A percentile compares a stretch with the other conserved stretches of the same genome.
phyloP scores from a whole-genome alignment of 345 rosid species.

The Noccaea bulbosa region DNA sequence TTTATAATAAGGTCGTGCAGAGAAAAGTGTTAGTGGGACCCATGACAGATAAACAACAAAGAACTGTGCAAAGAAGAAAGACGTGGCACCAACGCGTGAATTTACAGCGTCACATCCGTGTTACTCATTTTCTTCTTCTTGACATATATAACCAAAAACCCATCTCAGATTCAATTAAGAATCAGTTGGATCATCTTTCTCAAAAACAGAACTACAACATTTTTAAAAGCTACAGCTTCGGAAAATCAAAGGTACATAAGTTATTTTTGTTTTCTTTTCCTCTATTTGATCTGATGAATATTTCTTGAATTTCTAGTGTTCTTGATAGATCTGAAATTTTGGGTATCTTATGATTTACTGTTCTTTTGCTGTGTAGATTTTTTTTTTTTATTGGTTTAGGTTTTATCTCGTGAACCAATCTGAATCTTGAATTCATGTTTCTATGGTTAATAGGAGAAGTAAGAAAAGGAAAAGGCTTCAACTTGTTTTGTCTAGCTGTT shows the following conservation, averaged over 20 bases:
- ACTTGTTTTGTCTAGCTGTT: neutral
- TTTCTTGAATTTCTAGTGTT: neutral
- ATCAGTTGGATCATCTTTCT: neutral
- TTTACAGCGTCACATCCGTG: slow-evolving; percentile 28
- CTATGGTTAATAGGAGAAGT: neutral
- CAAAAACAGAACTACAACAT: neutral
- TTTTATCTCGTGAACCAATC: neutral
- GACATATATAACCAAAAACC: neutral
- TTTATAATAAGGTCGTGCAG: neutral
- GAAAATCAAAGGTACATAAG: slow-evolving; percentile 6
- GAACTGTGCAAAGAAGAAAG: neutral
- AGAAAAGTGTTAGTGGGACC: slow-evolving; percentile 1
- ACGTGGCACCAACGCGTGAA: slow-evolving; percentile 18
- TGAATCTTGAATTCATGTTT: neutral
- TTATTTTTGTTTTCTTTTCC: neutral
- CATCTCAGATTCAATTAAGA: slow-evolving; percentile 26
- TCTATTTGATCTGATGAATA: neutral
- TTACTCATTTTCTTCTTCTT: slow-evolving; percentile 16
- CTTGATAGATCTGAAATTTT: neutral
- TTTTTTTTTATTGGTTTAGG: neutral
- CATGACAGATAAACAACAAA: neutral
- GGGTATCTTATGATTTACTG: neutral
- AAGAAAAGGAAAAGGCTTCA: neutral
- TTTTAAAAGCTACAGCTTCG: neutral
- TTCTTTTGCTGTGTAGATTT: neutral